Conservation (phyloP, 1,139 yeast species). For the Saccharomyces hybrid region DNA sequence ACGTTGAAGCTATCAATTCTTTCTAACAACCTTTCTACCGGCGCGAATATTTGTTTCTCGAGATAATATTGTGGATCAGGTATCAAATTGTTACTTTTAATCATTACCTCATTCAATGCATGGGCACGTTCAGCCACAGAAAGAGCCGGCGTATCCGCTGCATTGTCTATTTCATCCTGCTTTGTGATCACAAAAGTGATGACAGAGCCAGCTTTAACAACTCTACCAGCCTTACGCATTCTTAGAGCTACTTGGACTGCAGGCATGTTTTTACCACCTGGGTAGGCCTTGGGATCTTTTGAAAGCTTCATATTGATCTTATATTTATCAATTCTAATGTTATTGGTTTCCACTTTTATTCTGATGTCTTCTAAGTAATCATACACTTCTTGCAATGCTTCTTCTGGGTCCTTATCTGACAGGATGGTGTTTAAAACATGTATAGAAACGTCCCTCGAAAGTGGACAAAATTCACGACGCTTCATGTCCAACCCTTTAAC, state of each 20-base stretch:
- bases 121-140: slow-evolving; percentile 66
- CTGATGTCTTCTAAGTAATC: slow-evolving; percentile 60
- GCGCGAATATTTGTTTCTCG: slow-evolving; percentile 85
- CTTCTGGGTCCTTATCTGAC: slow-evolving; percentile 70
- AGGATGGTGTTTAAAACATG: slow-evolving; percentile 67
- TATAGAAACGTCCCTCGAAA: slow-evolving; percentile 82
- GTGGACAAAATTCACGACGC: slow-evolving; percentile 92
- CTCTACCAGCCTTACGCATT: slow-evolving; percentile 70
- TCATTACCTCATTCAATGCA: slow-evolving; percentile 63
- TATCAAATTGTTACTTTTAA: slow-evolving; percentile 42
- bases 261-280: slow-evolving; percentile 80
- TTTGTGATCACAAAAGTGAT: slow-evolving; percentile 74
- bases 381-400: slow-evolving; percentile 66
- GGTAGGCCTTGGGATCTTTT: slow-evolving; percentile 67
- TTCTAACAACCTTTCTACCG: slow-evolving; percentile 80
- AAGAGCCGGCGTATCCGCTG: slow-evolving; percentile 6
- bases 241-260: slow-evolving; percentile 89
- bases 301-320: slow-evolving; percentile 69
- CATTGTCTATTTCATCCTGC: slow-evolving; percentile 26
- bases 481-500: slow-evolving; percentile 96
- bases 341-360: slow-evolving; percentile 50
- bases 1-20: slow-evolving; percentile 83
- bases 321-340: slow-evolving; percentile 57
- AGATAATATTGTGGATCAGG: slow-evolving; percentile 78
- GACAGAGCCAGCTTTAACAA: slow-evolving; percentile 83